phyloP scores from a whole-genome alignment of 257 asterid genomes.

The Hygrophila difformis region DNA sequence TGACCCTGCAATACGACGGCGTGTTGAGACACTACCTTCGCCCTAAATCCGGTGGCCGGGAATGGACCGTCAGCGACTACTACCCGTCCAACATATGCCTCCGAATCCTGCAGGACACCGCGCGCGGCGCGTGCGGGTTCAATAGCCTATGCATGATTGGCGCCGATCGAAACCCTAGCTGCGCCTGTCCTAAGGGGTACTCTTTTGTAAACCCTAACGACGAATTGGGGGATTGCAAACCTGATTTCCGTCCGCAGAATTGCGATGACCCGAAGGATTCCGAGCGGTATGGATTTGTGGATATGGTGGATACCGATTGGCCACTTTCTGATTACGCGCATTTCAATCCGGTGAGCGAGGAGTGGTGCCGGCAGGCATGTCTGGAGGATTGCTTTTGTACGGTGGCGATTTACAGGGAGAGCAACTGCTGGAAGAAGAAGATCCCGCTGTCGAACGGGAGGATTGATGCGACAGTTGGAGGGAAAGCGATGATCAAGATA shows the following conservation, averaged over 20 bases:
- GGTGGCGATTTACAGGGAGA: conserved; percentile 4
- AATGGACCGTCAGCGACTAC: conserved; percentile 20
- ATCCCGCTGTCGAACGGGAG: conserved; percentile 2
- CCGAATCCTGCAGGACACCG: background rate
- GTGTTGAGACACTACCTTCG: conserved; percentile 22
- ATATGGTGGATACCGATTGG: background rate
- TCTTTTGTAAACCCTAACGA: background rate
- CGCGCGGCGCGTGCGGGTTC: conserved; percentile 36
- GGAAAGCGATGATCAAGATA: background rate
- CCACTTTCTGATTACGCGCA: background rate
- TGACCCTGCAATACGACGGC: conserved; percentile 25
- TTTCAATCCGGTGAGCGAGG: conserved; percentile 4
- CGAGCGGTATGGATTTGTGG: background rate
- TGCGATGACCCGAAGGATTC: background rate
- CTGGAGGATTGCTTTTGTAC: background rate
- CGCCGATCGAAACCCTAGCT: background rate
- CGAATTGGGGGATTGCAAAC: background rate
- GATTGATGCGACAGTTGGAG: background rate
- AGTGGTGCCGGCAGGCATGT: conserved; percentile 3
- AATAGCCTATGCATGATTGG: conserved; percentile 13
- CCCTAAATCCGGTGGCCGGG: conserved; percentile 14
- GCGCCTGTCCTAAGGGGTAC: background rate
- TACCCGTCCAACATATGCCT: conserved; percentile 30
- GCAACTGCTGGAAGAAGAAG: conserved; percentile 5
- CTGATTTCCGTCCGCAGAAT: background rate